Conservation (phyloP, 129 eudicot genomes). For the Tanacetum coccineum region DNA sequence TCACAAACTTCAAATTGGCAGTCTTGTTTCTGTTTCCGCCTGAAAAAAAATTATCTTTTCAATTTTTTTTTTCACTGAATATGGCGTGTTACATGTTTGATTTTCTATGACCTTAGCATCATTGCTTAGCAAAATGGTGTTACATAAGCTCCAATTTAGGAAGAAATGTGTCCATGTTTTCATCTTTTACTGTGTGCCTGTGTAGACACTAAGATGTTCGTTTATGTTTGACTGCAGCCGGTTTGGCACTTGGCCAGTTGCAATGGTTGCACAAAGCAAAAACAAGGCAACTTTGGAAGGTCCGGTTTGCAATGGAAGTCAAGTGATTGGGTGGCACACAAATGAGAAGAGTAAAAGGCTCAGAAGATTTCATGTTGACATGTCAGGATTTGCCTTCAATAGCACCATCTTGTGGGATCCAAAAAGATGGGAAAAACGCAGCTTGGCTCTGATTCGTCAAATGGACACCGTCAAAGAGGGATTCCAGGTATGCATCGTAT, state of each 20-base stretch:
- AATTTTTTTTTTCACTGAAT: too few species aligned
- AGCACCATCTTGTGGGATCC: constrained; percentile 99
- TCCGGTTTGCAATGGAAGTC: constrained; percentile 87
- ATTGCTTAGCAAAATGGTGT: neutral
- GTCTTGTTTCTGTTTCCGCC: too few species aligned
- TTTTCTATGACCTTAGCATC: neutral
- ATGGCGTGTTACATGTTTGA: neutral
- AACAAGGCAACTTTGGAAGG: constrained; percentile 91
- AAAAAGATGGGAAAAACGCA: constrained; percentile 82
- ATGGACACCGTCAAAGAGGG: constrained; percentile 95
- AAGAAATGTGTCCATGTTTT: neutral
- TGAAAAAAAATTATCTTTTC: too few species aligned
- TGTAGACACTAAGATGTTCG: neutral
- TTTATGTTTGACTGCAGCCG: constrained; percentile 42
- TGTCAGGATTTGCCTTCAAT: constrained; percentile 99
- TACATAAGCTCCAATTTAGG: neutral
- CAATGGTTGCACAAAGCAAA: constrained; percentile 93
- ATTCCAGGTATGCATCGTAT: constrained; percentile 63
- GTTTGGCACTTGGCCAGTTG: constrained; percentile 99
- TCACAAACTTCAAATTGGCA: neutral
- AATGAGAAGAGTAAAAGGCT: constrained; percentile 93
- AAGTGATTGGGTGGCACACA: constrained; percentile 95
- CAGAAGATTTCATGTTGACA: constrained; percentile 95
- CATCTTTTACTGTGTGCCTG: neutral
- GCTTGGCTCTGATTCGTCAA: constrained; percentile 63